Base-by-base conservation (phyloP, 257 asterid species). In the Orobanche coerulescens region DNA sequence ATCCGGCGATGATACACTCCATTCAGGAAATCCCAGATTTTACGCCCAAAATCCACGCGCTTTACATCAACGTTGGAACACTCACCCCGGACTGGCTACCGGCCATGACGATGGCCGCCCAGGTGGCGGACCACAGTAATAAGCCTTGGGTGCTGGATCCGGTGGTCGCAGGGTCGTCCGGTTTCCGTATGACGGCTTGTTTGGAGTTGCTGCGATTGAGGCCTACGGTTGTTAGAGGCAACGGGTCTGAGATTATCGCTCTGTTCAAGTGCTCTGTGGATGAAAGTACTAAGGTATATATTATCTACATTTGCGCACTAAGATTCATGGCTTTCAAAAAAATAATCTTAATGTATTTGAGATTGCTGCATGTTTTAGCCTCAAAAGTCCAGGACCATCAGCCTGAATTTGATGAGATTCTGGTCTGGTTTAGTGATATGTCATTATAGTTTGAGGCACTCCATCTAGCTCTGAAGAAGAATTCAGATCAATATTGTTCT, bases 111-210 rank as follows among this genome's bases (percentile, higher is more conserved):
- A 20, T 50, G 61, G 96, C 96, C 0, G 94, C 79, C 13, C 71
- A 71, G 64, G 81, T 84, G 6, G 96, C 95, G 1, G 74, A 75
- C 16, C 64, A 64, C 37, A 52, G 52, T 9, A 50, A 67, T 18
- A 84, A 70, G 79, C 96, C 96, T n/a, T 92, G 98, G 98, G 95
- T 92, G 12, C 83, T 92, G 52, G 96, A 92, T 72, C 98, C 98
- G 1, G 98, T 84, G 9, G 98, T 96, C 0, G 94, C 94, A 19
- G 95, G 98, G 0, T 84, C 90, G 58, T 71, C 95, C 19, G 66
- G 75, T 73, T 86, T 81, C 77, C 80, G 98, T 76, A 67, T 92
- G 53, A 75, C 40, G 57, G 89, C 96, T 13, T 88, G 98, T 57
- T 64, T 81, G 75, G 95, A 88, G 49, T 55, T 92, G 62, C 66